phyloP scores from a whole-genome alignment of 2,329 filamentous ascomycete species.

The Exserohilum turcica region DNA sequence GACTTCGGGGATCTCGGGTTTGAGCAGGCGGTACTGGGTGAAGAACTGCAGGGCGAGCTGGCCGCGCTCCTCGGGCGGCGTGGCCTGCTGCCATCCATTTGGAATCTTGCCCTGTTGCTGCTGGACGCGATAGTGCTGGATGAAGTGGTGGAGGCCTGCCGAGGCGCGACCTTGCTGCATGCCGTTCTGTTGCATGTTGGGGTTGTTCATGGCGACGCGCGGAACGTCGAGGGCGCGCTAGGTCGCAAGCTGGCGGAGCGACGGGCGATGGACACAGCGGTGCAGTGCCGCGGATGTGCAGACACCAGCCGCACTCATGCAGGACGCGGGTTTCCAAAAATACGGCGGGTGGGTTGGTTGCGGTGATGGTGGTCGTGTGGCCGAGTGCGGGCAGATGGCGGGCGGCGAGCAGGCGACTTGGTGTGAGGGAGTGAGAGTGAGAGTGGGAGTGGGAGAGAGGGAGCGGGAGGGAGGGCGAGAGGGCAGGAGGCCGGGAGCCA shows the following conservation, averaged over 20 bases:
- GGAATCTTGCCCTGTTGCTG: constrained; percentile 35
- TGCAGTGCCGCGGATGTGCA: constrained; percentile 24
- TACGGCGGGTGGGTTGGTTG: constrained; percentile 3
- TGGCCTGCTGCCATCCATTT: constrained; percentile 42
- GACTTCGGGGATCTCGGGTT: constrained; percentile 35
- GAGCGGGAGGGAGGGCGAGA: too few species aligned
- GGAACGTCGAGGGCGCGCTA: constrained; percentile 7
- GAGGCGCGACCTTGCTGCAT: constrained; percentile 20
- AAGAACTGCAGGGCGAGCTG: constrained; percentile 41
- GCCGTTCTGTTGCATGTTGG: constrained; percentile 34
- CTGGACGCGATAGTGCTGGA: constrained; percentile 36
- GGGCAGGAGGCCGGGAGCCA: neutral
- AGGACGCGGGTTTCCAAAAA: constrained; percentile 10
- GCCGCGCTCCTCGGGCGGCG: constrained; percentile 39
- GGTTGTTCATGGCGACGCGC: constrained; percentile 41
- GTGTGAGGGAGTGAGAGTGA: too few species aligned
- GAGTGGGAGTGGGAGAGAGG: too few species aligned
- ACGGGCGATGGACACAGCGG: constrained; percentile 19
- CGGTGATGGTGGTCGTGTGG: too few species aligned
- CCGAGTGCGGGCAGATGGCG: neutral
- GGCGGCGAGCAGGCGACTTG: constrained; percentile 5
- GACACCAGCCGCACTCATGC: constrained; percentile 26
- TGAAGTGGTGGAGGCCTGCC: constrained; percentile 31
- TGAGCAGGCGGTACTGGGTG: constrained; percentile 41
- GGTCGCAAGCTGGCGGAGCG: constrained; percentile 7